These are phyloP conservation scores for Dendrocalamus latiflorus DNA, from an alignment of 202 grass and related monocot species.

Conservation along the genomic window DNA sequence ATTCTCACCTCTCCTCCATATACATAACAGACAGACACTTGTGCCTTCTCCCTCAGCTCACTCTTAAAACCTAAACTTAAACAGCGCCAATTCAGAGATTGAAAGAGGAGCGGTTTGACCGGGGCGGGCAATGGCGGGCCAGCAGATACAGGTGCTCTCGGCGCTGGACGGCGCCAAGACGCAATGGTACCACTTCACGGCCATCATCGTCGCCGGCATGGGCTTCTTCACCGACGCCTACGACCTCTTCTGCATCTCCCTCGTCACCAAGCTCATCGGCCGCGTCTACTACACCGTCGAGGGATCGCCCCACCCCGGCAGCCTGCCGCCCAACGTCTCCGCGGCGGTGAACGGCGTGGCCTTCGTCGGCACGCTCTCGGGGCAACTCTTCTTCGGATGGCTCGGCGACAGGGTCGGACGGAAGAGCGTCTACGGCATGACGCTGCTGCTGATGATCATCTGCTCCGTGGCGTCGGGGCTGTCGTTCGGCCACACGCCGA, in stretches of 20 bases:
- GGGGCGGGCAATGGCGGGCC: slow-evolving; percentile 19
- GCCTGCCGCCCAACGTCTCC: slow-evolving; percentile 37
- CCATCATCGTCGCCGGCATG: slow-evolving; percentile 80
- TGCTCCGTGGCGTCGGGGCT: slow-evolving; percentile 36
- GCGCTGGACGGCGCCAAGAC: slow-evolving; percentile 53
- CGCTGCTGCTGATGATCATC: slow-evolving; percentile 52
- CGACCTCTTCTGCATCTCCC: slow-evolving; percentile 99
- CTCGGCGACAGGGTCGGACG: slow-evolving; percentile 54
- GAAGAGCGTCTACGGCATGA: slow-evolving; percentile 56
- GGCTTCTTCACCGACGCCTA: slow-evolving; percentile 96
- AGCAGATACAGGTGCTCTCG: slow-evolving; percentile 40
- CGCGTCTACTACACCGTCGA: slow-evolving; percentile 56
- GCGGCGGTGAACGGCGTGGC: slow-evolving; percentile 59
- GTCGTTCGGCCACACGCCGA: background rate
- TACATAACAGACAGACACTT: slow-evolving; percentile 1
- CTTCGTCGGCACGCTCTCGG: slow-evolving; percentile 53
- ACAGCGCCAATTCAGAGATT: background rate
- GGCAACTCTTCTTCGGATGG: slow-evolving; percentile 64
- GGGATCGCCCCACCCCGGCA: slow-evolving; percentile 20
- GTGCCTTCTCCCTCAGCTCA: background rate
- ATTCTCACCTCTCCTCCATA: background rate
- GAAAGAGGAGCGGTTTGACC: background rate
- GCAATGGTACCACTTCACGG: slow-evolving; percentile 64
- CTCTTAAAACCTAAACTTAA: background rate
- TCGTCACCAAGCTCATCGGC: slow-evolving; percentile 70